These are phyloP conservation scores for Ceratobasidium theobromae DNA, from an alignment of 1,284 basidiomycete species.

Conservation along the genomic window DNA sequence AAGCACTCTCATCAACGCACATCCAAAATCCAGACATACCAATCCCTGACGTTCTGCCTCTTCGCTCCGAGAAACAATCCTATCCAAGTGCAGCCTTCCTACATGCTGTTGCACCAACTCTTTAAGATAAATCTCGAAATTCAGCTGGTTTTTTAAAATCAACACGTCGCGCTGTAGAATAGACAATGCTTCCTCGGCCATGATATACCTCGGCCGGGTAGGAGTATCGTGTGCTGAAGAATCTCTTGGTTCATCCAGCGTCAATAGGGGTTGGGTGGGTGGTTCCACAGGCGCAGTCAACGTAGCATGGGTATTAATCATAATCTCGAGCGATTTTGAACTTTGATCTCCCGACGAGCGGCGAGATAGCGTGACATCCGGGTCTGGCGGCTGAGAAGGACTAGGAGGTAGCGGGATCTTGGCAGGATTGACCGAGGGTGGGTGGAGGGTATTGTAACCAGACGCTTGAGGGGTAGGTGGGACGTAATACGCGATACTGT, in stretches of 20 bases:
- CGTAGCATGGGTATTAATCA: slow-evolving; percentile 66
- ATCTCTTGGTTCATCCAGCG: too few relatives aligned
- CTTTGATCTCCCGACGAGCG: slow-evolving; percentile 12
- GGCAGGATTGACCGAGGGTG: slow-evolving; percentile 7
- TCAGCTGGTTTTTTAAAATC: slow-evolving; percentile 72
- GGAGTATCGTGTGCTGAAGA: slow-evolving; percentile 55
- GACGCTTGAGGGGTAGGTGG: slow-evolving; percentile 12
- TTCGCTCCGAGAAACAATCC: slow-evolving; percentile 66
- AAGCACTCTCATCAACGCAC: not conserved
- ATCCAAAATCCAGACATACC: slow-evolving; percentile 49
- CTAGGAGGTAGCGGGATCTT: slow-evolving; percentile 27
- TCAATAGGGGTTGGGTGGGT: not conserved
- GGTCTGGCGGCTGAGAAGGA: not conserved
- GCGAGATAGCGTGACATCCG: slow-evolving; percentile 21
- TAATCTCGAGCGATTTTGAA: slow-evolving; percentile 65
- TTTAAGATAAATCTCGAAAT: slow-evolving; percentile 78
- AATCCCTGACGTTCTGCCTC: slow-evolving; percentile 79
- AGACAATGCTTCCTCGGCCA: slow-evolving; percentile 57
- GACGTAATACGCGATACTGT: slow-evolving; percentile 25
- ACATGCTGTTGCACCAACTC: slow-evolving; percentile 77
- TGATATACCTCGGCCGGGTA: slow-evolving; percentile 46
- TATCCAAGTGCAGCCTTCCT: slow-evolving; percentile 70
- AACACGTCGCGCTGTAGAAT: slow-evolving; percentile 71
- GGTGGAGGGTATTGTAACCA: slow-evolving; percentile 13
- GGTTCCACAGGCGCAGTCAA: slow-evolving; percentile 45